A percentile compares a stretch with the other conserved stretches of the same genome.
Evolutionary conservation across 1,284 basidiomycete species (phyloP).

Genomic region (Tilletia horrida): DNA sequence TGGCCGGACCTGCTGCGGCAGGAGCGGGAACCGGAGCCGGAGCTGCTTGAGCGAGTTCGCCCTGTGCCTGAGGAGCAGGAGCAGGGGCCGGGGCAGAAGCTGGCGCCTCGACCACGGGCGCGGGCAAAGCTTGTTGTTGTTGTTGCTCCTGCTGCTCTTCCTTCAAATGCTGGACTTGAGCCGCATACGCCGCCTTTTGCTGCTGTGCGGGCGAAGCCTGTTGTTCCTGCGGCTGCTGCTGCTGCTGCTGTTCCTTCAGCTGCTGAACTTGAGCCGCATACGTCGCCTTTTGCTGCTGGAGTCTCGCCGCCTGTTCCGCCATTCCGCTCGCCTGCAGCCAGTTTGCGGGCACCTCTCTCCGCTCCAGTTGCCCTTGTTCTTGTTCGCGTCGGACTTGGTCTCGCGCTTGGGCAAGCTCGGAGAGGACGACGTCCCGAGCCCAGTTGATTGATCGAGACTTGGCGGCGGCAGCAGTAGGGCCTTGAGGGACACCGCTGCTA

Average conservation of each 20-base stretch:
- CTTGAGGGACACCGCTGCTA: too few species aligned
- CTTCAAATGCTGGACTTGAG: too few species aligned
- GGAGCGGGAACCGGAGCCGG: too few species aligned
- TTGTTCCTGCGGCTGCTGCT: too few species aligned
- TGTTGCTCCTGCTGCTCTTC: too few species aligned
- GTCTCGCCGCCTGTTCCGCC: neutral
- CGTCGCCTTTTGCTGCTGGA: slow-evolving; percentile 1
- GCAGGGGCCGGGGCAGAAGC: too few species aligned
- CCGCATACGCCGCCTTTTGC: slow-evolving; percentile 14
- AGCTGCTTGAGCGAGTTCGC: too few species aligned
- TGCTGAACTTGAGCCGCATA: too few species aligned
- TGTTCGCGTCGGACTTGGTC: neutral
- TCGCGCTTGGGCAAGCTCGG: neutral
- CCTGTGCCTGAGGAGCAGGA: too few species aligned
- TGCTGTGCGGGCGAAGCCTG: neutral
- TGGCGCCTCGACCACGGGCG: neutral
- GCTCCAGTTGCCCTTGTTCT: neutral
- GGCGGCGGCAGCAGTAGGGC: too few species aligned
- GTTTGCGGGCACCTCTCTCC: neutral
- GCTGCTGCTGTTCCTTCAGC: too few species aligned
- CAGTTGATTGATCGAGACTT: neutral
- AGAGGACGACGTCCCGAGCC: slow-evolving; percentile 1
- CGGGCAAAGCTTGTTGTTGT: neutral
- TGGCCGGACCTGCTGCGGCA: too few species aligned
- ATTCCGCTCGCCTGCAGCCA: neutral